These are phyloP conservation scores for Aspergillus quadricinctus DNA, from an alignment of 2,329 filamentous ascomycete genomes.

Conservation along the genomic window DNA sequence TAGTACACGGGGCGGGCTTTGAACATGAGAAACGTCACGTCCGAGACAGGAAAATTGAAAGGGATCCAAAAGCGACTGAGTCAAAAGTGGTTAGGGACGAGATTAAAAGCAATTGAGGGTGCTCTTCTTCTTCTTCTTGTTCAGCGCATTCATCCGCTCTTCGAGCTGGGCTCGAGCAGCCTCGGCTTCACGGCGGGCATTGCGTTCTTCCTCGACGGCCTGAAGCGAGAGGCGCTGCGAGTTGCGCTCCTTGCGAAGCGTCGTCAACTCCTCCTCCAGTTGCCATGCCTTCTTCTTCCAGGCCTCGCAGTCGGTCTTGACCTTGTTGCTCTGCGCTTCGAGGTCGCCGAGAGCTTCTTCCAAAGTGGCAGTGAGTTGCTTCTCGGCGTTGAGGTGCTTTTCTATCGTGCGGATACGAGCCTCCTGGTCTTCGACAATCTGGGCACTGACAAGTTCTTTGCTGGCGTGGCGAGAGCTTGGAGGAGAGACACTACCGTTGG, in stretches of 20 bases:
- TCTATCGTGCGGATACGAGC: slow-evolving; percentile 92
- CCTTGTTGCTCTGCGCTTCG: slow-evolving; percentile 85
- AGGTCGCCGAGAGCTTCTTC: slow-evolving; percentile 95
- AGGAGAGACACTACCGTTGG: slow-evolving; percentile 50
- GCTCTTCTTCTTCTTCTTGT: slow-evolving; percentile 90
- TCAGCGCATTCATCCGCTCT: slow-evolving; percentile 89
- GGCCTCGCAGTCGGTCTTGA: slow-evolving; percentile 81
- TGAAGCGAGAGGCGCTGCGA: slow-evolving; percentile 66
- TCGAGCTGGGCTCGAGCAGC: slow-evolving; percentile 83
- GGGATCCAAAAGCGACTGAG: slow-evolving; percentile 2
- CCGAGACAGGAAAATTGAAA: slow-evolving; percentile 1
- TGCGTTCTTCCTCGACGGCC: slow-evolving; percentile 92
- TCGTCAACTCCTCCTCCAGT: slow-evolving; percentile 60
- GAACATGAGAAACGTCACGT: slow-evolving; percentile 14
- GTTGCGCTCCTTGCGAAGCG: slow-evolving; percentile 55
- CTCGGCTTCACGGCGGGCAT: slow-evolving; percentile 86
- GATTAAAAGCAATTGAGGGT: slow-evolving; percentile 93
- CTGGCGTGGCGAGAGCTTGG: slow-evolving; percentile 68
- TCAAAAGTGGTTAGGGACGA: slow-evolving; percentile 5
- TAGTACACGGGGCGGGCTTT: slow-evolving; percentile 17
- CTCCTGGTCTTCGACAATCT: slow-evolving; percentile 92
- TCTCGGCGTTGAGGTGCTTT: slow-evolving; percentile 93
- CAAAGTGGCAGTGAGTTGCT: slow-evolving; percentile 89
- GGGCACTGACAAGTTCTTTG: slow-evolving; percentile 73
- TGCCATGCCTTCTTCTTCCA: slow-evolving; percentile 83